Conservation (phyloP, 1,139 yeast genomes). For the Kluyveromyces sp. region DNA sequence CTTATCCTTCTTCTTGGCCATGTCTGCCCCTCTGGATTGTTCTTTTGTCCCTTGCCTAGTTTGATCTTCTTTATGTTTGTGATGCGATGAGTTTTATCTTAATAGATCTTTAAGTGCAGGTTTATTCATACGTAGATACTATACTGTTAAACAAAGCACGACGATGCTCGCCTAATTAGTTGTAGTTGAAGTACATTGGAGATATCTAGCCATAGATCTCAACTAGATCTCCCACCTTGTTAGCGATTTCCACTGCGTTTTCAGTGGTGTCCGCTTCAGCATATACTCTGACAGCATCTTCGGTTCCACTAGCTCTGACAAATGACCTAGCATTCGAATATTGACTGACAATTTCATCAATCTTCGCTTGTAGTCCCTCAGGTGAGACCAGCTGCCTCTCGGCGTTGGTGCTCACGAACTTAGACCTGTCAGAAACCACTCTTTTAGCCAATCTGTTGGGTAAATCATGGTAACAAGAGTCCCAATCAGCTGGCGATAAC, state of each 20-base stretch:
- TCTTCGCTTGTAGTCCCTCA: constrained; percentile 62
- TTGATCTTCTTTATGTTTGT: background rate
- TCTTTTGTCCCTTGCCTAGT: background rate
- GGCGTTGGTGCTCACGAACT: constrained; percentile 82
- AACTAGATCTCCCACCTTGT: constrained; percentile 44
- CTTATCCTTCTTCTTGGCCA: constrained; percentile 87
- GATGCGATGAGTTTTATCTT: background rate
- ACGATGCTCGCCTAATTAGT: too few relatives aligned
- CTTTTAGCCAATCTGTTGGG: constrained; percentile 83
- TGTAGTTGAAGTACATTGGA: too few relatives aligned
- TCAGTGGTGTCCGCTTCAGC: constrained; percentile 69
- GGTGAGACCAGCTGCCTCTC: constrained; percentile 80
- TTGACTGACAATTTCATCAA: constrained; percentile 57
- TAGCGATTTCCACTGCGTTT: constrained; percentile 50
- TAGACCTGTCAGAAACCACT: constrained; percentile 70
- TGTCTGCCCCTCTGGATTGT: constrained; percentile 20
- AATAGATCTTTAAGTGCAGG: background rate
- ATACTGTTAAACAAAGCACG: too few relatives aligned
- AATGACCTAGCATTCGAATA: constrained; percentile 71
- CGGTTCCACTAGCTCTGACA: constrained; percentile 97
- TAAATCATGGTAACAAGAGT: constrained; percentile 66
- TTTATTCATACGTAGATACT: background rate
- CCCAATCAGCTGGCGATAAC: constrained; percentile 66
- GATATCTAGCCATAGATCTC: constrained; percentile 4
- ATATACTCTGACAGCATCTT: constrained; percentile 92